Evolutionary conservation across 495 filamentous ascomycete genomes (phyloP).

Genomic region (Lentithecium fluviatile): DNA sequence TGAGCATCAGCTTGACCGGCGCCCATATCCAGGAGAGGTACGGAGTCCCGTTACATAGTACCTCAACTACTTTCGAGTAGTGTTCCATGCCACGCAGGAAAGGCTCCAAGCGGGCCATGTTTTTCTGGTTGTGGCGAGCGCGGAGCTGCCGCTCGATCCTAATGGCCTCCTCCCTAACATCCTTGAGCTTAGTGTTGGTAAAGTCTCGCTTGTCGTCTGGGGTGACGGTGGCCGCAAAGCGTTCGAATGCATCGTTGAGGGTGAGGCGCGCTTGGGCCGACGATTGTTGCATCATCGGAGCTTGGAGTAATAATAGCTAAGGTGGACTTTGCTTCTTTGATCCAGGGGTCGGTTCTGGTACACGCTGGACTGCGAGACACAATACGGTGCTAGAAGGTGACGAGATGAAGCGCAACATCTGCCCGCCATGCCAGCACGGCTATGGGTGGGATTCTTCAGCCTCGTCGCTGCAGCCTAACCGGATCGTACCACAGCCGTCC

Average conservation of each 20-base stretch:
- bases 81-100: slow-evolving; percentile 44
- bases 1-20: slow-evolving; percentile 47
- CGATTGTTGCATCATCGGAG: background rate
- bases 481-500: no score
- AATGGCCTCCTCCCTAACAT: slow-evolving; percentile 18
- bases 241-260: slow-evolving; percentile 37
- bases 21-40: slow-evolving; percentile 52
- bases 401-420: no score
- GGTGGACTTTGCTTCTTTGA: background rate
- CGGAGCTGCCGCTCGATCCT: slow-evolving; percentile 45
- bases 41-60: slow-evolving; percentile 49
- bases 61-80: slow-evolving; percentile 46
- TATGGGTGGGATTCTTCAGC: no score
- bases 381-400: no score
- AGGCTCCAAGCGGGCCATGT: slow-evolving; percentile 46
- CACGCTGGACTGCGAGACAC: no score
- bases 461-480: no score
- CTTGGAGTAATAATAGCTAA: background rate
- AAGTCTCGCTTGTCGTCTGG: slow-evolving; percentile 38
- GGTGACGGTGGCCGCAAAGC: slow-evolving; percentile 37
- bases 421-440: no score
- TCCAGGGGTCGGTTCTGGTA: background rate
- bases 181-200: slow-evolving; percentile 38
- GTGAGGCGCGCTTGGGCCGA: slow-evolving; percentile 6
- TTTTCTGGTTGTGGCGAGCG: slow-evolving; percentile 41